These are phyloP conservation scores for Galerina marginata DNA, from an alignment of 768 basidiomycete species.

Conservation along the genomic window DNA sequence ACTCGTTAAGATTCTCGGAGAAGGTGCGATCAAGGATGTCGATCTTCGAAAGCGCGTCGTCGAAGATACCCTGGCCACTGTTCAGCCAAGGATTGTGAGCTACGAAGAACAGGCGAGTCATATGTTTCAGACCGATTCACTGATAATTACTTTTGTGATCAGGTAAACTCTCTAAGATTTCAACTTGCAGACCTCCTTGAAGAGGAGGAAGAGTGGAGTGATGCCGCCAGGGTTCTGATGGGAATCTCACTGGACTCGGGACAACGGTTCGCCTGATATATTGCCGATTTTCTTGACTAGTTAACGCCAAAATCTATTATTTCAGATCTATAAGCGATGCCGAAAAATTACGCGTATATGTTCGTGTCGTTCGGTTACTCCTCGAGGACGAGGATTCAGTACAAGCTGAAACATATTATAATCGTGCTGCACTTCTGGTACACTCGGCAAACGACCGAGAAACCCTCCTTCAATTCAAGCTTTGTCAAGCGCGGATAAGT, in stretches of 20 bases:
- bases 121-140: neutral
- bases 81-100: conserved; percentile 83
- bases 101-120: conserved; percentile 89
- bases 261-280: conserved; percentile 61
- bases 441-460: conserved; percentile 81
- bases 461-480: conserved; percentile 83
- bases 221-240: conserved; percentile 91
- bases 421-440: conserved; percentile 90
- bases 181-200: conserved; percentile 93
- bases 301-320: neutral
- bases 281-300: neutral
- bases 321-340: conserved; percentile 60
- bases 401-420: conserved; percentile 98
- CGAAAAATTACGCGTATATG: conserved; percentile 89
- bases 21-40: conserved; percentile 55
- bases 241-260: conserved; percentile 91
- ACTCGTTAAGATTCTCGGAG: conserved; percentile 72
- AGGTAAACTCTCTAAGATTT: conserved; percentile 86
- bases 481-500: conserved; percentile 92
- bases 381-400: conserved; percentile 97
- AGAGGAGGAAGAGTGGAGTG: conserved; percentile 90
- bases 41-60: conserved; percentile 75
- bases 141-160: conserved; percentile 10
- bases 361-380: conserved; percentile 92
- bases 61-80: conserved; percentile 69